These are phyloP conservation scores for Astraeus odoratus DNA, from an alignment of 768 basidiomycete genomes.

Conservation along the genomic window DNA sequence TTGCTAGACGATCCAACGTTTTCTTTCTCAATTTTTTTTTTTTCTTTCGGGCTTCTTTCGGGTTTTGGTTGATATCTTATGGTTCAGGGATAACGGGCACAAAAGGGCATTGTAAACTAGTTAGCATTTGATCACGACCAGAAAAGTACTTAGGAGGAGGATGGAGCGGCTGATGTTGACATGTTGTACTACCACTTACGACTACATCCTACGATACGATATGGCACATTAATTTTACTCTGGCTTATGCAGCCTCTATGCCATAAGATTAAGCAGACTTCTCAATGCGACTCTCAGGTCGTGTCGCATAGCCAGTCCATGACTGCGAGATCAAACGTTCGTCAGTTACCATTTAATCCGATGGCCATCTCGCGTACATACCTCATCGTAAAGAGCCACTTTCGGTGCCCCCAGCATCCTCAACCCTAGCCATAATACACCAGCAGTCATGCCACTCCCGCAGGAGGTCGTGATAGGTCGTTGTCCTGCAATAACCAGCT, in stretches of 20 bases:
- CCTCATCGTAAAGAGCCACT: constrained; percentile 90
- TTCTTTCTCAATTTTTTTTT: background rate
- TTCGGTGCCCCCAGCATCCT: constrained; percentile 56
- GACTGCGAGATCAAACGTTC: constrained; percentile 49
- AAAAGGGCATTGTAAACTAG: constrained; percentile 13
- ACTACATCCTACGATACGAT: constrained; percentile 13
- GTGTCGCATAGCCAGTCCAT: constrained; percentile 90
- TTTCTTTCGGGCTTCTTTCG: constrained; percentile 12
- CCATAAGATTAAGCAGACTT: constrained; percentile 29
- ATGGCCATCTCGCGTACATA: constrained; percentile 31
- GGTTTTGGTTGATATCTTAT: constrained; percentile 15
- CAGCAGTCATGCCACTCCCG: constrained; percentile 99
- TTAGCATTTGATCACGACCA: constrained; percentile 6
- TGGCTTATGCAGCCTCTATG: constrained; percentile 1
- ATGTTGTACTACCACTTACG: constrained; percentile 25
- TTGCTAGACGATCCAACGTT: constrained; percentile 7
- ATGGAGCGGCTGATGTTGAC: constrained; percentile 7
- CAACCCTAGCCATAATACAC: constrained; percentile 88
- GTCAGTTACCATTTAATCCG: constrained; percentile 12
- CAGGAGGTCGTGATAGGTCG: constrained; percentile 68
- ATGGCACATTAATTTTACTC: constrained; percentile 5
- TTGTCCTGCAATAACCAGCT: constrained; percentile 54
- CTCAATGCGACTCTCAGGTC: constrained; percentile 66
- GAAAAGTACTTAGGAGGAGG: constrained; percentile 12
- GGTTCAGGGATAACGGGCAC: constrained; percentile 4